A percentile compares a stretch with the other conserved stretches of the same genome.
phyloP scores from a whole-genome alignment of 2,329 filamentous ascomycete genomes.

The Seiridium unicorne region DNA sequence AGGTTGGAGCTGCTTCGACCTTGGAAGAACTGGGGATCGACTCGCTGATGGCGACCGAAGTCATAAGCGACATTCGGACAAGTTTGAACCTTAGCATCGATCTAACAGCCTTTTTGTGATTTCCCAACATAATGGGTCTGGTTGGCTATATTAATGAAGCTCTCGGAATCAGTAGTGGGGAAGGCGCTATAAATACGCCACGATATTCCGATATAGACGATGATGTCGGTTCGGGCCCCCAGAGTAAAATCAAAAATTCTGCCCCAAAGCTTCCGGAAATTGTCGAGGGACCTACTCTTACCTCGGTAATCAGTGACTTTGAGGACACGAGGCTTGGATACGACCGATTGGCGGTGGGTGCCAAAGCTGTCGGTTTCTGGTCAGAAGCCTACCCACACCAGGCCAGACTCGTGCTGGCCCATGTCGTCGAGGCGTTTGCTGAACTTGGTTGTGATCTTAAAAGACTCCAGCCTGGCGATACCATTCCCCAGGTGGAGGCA shows the following conservation, averaged over 20 bases:
- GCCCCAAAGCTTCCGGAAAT: too few species aligned
- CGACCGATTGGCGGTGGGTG: not conserved
- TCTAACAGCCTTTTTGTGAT: too few species aligned
- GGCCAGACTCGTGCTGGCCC: constrained; percentile 26
- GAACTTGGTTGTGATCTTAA: constrained; percentile 24
- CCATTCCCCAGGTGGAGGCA: constrained; percentile 15
- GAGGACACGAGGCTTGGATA: not conserved
- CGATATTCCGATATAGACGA: too few species aligned
- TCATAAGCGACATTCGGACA: constrained; percentile 37
- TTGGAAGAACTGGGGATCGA: constrained; percentile 39
- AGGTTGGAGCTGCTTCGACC: constrained; percentile 34
- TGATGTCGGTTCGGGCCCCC: too few species aligned
- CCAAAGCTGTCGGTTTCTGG: constrained; percentile 20
- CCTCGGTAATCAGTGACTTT: not conserved
- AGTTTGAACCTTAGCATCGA: too few species aligned
- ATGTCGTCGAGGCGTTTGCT: constrained; percentile 29
- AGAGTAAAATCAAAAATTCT: too few species aligned
- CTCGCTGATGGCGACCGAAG: constrained; percentile 47
- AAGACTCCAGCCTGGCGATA: constrained; percentile 15
- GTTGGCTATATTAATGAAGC: too few species aligned
- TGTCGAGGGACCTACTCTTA: too few species aligned
- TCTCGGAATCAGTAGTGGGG: too few species aligned
- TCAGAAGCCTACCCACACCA: constrained; percentile 24
- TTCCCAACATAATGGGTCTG: too few species aligned
- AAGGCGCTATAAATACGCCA: too few species aligned